Base-by-base conservation (phyloP, 176 grass and related monocot species). In the Triticum turgidum region DNA sequence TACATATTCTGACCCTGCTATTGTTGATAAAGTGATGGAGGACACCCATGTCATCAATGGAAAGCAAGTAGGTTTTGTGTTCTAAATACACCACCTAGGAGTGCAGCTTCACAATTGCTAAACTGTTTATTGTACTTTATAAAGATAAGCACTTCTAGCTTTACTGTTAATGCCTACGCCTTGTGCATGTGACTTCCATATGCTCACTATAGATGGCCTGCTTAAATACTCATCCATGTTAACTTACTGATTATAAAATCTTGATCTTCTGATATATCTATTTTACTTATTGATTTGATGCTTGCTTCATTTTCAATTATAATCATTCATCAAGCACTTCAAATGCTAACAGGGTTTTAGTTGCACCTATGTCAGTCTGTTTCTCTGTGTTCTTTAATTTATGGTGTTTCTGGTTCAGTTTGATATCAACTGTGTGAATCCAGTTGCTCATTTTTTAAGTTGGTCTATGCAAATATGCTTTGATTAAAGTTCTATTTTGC, bases 21-120 rank as follows among this genome's bases (percentile, higher is more conserved):
- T 89, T 75, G 91, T 94, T 69, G 90, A 98, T 80, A 94, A 86
- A 88, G 91, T 98, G 81, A 95, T 95, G 22, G 93, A 95, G 79
- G 89, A 94, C 39, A 89, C 20, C 30, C 96, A 98, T 67, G 83
- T 91, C 38, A 95, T 98, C 72, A 92, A 94, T 69, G 91, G 96
- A 62, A 98, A 92, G 86, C 79, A 88, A 83, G 96, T 98, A 94
- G 92, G 91, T 92, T 86, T 65, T 54, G 14, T 21, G 5, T 83
- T 84, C 64, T 27, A 34, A 67, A 13, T 2, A 27, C 76, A 72
- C 61, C 2, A 68, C 5, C 20, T 30, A 32, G 24, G 18, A 78
- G 6, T 73, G 39, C 58, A 47, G 35, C 62, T 24, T 7, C 34
- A 18, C 9, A 21, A 82, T 41, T 37, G 17, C 42, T 71, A 15